Base-by-base conservation (phyloP, 2,329 filamentous ascomycete genomes). In the Colletotrichum sp. region DNA sequence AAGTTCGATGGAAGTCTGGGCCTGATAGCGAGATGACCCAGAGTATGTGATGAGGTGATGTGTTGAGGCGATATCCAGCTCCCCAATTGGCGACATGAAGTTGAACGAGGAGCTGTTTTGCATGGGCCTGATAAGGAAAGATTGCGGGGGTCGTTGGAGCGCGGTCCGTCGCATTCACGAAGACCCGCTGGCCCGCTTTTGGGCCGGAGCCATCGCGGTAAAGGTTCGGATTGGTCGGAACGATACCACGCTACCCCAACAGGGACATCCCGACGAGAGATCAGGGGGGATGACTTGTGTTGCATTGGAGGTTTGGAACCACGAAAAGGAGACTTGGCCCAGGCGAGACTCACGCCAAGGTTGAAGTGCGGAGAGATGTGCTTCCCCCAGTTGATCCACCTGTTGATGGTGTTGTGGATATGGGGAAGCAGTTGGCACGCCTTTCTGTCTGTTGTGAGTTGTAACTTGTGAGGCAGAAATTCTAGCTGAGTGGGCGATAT, bases 91-190 rank as follows among this genome's bases (percentile, higher is more conserved):
- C 32, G 28, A 39, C 59, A 9, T 13, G 70, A 68, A 61, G 55
- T 63, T 61, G 39, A 61, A 26, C 39, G 55, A 55, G 16, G 67
- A 15, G 15, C 21, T 57, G 71, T 64, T 57, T 63, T 32, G 59
- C 55, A 34, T 69, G 71, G 36, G 16, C 71, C 71, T 69, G 71
- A 74, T 71, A 64, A 74, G 66, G 57, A 64, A 74, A 74, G 43
- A 70, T 57, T 74, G 64, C 65, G 64, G 71, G 71, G 71, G 71
- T 34, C 32, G 36, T 70, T 59, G 43, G 71, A 74, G 71, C 71
- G 71, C 67, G 71, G 71, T 74, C 71, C 57, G 71, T 59, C 66
- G 71, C 39, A 30, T 61, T 61, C 59, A 61, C 32, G 30, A 61
- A 36, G 59, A 61, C 34, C 66, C 57, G n/a, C 66, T 61, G 71